phyloP scores from a whole-genome alignment of 352 stramenopile species.

The Globisporangium acanthophoron region DNA sequence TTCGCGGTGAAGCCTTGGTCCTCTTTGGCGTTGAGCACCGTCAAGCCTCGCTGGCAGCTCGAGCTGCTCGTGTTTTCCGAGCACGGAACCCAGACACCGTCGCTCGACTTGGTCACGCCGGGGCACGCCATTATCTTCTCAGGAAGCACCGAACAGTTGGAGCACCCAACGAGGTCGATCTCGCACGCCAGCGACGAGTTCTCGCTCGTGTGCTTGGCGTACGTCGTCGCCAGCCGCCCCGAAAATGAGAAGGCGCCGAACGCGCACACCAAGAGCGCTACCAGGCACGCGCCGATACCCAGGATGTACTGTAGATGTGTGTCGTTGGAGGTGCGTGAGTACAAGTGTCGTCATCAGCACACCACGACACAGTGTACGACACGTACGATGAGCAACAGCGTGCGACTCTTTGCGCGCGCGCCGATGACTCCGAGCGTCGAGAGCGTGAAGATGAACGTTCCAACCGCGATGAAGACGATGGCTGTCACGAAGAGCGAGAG shows the following conservation, averaged over 20 bases:
- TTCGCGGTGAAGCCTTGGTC: slow-evolving; percentile 58
- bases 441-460: slow-evolving; percentile 57
- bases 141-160: slow-evolving; percentile 55
- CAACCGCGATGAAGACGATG: slow-evolving; percentile 66
- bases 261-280: slow-evolving; percentile 56
- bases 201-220: slow-evolving; percentile 35
- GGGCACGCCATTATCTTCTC: slow-evolving; percentile 27
- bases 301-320: slow-evolving; percentile 51
- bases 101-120: slow-evolving; percentile 27
- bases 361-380: not conserved
- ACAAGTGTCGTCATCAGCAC: too few species aligned
- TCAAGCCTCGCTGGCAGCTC: slow-evolving; percentile 43
- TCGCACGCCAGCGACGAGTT: slow-evolving; percentile 54
- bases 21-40: slow-evolving; percentile 36
- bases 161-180: slow-evolving; percentile 56
- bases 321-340: not conserved
- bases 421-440: slow-evolving; percentile 66
- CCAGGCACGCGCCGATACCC: slow-evolving; percentile 52
- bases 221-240: slow-evolving; percentile 44
- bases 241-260: slow-evolving; percentile 66
- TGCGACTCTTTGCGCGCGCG: slow-evolving; percentile 64
- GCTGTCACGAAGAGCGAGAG: slow-evolving; percentile 16
- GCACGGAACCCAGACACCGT: slow-evolving; percentile 47
- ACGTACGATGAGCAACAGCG: slow-evolving; percentile 73
- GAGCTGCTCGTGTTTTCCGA: slow-evolving; percentile 12